A percentile compares a stretch with the other conserved stretches of the same genome.
phyloP scores from a whole-genome alignment of 148 eudicot species.

The Vaccinium vitisidaea region DNA sequence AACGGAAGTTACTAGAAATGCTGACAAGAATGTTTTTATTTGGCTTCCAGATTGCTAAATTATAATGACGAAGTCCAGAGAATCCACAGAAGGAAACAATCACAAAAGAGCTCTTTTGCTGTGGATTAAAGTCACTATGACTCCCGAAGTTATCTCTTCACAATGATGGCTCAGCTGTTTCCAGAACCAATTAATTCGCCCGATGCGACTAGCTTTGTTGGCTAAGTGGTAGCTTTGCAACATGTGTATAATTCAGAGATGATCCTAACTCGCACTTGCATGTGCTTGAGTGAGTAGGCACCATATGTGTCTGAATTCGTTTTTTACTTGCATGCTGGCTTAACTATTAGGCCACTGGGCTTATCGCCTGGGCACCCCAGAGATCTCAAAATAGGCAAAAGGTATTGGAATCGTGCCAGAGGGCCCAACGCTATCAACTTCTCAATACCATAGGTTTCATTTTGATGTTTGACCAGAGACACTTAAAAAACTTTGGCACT shows the following conservation, averaged over 20 bases:
- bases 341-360: not conserved
- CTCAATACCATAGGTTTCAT: not conserved
- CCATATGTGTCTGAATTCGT: not conserved
- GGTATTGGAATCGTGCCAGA: not conserved
- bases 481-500: not conserved
- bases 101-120: constrained; percentile 1
- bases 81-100: constrained; percentile 12
- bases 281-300: not conserved
- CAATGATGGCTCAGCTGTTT: not conserved
- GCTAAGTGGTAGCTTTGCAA: not conserved
- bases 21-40: not conserved
- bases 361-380: not conserved
- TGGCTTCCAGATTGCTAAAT: not conserved
- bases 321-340: not conserved
- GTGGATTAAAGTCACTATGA: not conserved
- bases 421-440: not conserved
- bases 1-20: not conserved
- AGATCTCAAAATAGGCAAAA: not conserved
- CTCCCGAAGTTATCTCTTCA: not conserved
- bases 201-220: not conserved
- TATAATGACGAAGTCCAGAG: not conserved
- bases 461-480: not conserved
- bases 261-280: not conserved
- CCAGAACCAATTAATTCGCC: not conserved
- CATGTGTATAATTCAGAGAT: not conserved